Evolutionary conservation across 257 asterid species (phyloP).

Genomic region (Echites panduratus): DNA sequence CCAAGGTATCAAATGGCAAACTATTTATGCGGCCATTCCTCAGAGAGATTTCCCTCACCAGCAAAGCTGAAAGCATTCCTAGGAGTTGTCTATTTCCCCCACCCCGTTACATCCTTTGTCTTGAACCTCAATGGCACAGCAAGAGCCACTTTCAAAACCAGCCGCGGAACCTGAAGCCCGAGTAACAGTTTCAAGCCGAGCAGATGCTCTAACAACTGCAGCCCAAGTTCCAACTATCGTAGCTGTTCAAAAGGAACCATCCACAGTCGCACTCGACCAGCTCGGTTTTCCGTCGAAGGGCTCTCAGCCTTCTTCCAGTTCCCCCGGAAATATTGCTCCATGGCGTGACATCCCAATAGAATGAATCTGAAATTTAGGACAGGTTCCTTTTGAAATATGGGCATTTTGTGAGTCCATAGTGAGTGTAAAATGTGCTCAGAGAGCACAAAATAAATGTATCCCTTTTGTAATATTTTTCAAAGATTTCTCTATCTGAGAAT

Average conservation of each 20-base stretch:
- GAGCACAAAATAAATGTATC: too few relatives aligned
- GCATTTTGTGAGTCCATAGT: background rate
- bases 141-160: background rate
- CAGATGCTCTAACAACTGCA: conserved; percentile 18
- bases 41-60: background rate
- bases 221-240: conserved; percentile 16
- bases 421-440: background rate
- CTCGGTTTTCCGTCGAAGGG: conserved; percentile 27
- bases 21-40: background rate
- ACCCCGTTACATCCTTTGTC: background rate
- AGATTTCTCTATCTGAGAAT: too few relatives aligned
- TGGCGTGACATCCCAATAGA: conserved; percentile 4
- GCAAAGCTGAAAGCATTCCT: background rate
- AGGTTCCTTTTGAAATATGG: background rate
- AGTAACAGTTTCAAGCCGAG: conserved; percentile 22
- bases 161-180: background rate
- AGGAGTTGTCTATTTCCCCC: background rate
- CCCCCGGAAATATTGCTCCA: conserved; percentile 4
- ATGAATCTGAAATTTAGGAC: background rate
- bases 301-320: conserved; percentile 20
- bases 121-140: background rate
- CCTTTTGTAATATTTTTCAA: too few relatives aligned
- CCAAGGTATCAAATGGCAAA: conserved; percentile 1
- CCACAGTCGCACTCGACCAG: conserved; percentile 8
- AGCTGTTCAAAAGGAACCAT: conserved; percentile 3